phyloP scores from a whole-genome alignment of 257 asterid genomes.

The Ilex asprella region DNA sequence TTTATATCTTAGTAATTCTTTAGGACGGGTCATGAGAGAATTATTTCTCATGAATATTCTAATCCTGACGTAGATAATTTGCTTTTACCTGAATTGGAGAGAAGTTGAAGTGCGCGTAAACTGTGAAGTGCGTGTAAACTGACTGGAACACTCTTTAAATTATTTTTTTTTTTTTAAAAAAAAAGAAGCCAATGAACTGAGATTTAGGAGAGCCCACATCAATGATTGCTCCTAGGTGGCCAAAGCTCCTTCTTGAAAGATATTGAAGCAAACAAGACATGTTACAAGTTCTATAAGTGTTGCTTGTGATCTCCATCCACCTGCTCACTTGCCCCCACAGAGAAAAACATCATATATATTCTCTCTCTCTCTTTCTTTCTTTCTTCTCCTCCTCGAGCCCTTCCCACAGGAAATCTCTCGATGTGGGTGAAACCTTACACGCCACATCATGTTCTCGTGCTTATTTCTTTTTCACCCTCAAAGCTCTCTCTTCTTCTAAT shows the following conservation, averaged over 20 bases:
- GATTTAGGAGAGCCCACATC: constrained; percentile 21
- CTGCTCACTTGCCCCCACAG: constrained; percentile 16
- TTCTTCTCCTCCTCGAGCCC: constrained; percentile 55
- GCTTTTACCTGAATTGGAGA: too few species aligned
- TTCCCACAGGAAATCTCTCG: constrained; percentile 46
- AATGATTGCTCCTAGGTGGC: constrained; percentile 23
- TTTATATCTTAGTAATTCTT: too few species aligned
- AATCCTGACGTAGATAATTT: too few species aligned
- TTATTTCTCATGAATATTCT: too few species aligned
- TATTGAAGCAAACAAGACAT: constrained; percentile 47
- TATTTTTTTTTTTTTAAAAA: too few species aligned
- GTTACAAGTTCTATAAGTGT: constrained; percentile 35
- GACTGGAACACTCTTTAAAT: too few species aligned
- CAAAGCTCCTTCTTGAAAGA: constrained; percentile 23
- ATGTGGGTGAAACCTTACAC: constrained; percentile 50
- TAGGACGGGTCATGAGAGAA: too few species aligned
- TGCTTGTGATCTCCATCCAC: constrained; percentile 32
- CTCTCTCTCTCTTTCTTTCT: background rate
- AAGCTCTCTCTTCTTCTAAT: background rate
- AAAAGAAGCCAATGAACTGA: constrained; percentile 21
- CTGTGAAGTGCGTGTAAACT: too few species aligned
- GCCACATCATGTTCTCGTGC: constrained; percentile 72
- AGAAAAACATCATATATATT: constrained; percentile 6
- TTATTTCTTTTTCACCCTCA: constrained; percentile 2
- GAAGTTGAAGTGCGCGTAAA: too few species aligned